phyloP scores from a whole-genome alignment of 352 stramenopile species.

The Plasmopara viticola region DNA sequence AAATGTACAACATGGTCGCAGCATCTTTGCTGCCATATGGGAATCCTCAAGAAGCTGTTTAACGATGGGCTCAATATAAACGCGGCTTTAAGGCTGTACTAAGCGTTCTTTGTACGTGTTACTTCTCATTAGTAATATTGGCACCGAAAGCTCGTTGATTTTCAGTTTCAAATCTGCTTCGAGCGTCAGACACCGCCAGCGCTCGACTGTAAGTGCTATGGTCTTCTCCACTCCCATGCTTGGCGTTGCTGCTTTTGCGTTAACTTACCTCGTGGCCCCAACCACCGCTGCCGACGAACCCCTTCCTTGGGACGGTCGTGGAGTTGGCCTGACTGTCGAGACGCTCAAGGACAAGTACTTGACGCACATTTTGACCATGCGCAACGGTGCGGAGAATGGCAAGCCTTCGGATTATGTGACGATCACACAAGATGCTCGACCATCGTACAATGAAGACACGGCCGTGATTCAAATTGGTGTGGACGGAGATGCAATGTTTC shows the following conservation, averaged over 20 bases:
- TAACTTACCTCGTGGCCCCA: neutral
- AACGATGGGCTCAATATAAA: no score
- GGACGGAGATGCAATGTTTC: constrained; percentile 12
- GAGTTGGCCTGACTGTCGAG: constrained; percentile 34
- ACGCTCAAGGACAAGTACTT: constrained; percentile 43
- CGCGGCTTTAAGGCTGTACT: neutral
- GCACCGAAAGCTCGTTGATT: neutral
- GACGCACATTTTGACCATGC: constrained; percentile 50
- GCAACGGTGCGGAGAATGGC: constrained; percentile 24
- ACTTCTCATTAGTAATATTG: neutral
- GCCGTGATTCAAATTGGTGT: constrained; percentile 9
- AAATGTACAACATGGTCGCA: no score
- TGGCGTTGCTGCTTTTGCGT: neutral
- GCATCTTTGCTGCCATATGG: no score
- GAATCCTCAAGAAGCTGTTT: no score
- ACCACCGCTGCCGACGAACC: constrained; percentile 4
- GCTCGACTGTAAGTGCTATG: neutral
- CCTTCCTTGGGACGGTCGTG: constrained; percentile 42
- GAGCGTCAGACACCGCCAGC: neutral
- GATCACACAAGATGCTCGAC: constrained; percentile 26
- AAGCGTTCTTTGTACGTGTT: neutral
- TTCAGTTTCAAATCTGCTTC: neutral
- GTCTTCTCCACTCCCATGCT: constrained; percentile 3
- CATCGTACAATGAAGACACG: constrained; percentile 39
- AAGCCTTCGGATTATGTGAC: constrained; percentile 40